Percentiles rank a stretch among this genome's conserved stretches.
Conservation (phyloP, 768 basidiomycete genomes). For the Amanita molliuscula region DNA sequence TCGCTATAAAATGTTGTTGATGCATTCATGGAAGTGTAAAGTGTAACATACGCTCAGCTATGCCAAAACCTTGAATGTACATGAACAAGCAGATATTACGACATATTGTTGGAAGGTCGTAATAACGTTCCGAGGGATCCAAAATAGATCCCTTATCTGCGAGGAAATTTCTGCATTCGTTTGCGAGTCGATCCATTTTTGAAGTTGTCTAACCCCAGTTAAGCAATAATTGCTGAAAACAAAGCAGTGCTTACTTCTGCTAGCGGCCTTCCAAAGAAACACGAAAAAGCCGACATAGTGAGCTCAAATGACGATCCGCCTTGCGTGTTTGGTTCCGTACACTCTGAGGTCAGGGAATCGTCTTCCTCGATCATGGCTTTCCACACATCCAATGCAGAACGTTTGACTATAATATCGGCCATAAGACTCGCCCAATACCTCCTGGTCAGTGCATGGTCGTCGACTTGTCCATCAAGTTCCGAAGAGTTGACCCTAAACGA, state of each 20-base stretch:
- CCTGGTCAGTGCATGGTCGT: conserved; percentile 24
- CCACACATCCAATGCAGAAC: conserved; percentile 31
- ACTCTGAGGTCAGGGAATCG: background rate
- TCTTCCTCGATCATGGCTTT: background rate
- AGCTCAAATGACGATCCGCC: conserved; percentile 25
- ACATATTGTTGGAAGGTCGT: conserved; percentile 25
- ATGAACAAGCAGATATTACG: conserved; percentile 41
- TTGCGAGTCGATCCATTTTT: conserved; percentile 28
- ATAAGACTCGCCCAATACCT: conserved; percentile 41
- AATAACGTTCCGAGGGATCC: conserved; percentile 19
- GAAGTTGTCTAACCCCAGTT: conserved; percentile 24
- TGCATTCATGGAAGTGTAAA: conserved; percentile 3
- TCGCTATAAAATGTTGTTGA: conserved; percentile 14
- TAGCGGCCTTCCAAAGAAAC: conserved; percentile 37
- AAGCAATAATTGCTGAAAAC: background rate
- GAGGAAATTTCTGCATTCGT: conserved; percentile 30
- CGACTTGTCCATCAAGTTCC: conserved; percentile 7
- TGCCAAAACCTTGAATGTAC: conserved; percentile 33
- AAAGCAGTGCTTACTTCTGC: conserved; percentile 23
- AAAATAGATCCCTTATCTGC: conserved; percentile 15
- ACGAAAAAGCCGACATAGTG: conserved; percentile 39
- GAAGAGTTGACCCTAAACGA: conserved; percentile 9
- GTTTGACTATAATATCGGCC: conserved; percentile 32
- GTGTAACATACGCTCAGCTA: conserved; percentile 27
- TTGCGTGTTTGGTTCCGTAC: background rate